Base-by-base conservation (phyloP, 1,139 yeast genomes). In the Suhomyces taliae region DNA sequence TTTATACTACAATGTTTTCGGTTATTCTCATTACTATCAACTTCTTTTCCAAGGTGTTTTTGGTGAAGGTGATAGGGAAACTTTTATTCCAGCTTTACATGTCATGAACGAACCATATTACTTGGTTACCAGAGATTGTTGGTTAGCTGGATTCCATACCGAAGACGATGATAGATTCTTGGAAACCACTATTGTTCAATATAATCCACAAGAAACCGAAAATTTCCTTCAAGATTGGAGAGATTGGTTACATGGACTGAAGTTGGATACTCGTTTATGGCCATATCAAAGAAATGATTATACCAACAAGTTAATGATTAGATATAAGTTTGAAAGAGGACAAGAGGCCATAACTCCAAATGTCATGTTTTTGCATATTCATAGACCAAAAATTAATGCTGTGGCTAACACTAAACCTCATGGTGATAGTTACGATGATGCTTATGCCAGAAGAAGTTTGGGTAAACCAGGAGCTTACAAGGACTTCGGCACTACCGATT, bases 341-440 rank as follows among this genome's bases (percentile, higher is more conserved):
- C 36, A 34, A 10, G 39, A 37, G 11, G 60, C 56, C 47, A 46
- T 51, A 14, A 44, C 51, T 32, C 70, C 73, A 6, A 55, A 58
- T 14, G 65, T 67, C n/a, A 48, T 64, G 47, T 75, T 76, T 54
- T 63, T 75, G 45, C 79, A 75, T 54, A 63, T 70, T 35, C 77
- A 74, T 54, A 69, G 71, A 47, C 79, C 79, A 2, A 73, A 73
- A 42, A 60, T 69, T 41, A 66, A 69, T 40, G 70, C 73, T 2
- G 56, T 69, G 8, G 55, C 52, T 24, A 63, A 63, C 41, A 50
- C 62, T 19, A 44, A 53, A 15, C 56, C 56, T 4, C 54, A 52
- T 29, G 40, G 24, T 4, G 51, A 54, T 6, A 12, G 35, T 1
- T 44, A 51, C 26, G 56, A 51, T 35, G 53, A 51, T 19, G 32